These are phyloP conservation scores for Fusarium sp. DNA, from an alignment of 2,329 filamentous ascomycete species.

Conservation along the genomic window DNA sequence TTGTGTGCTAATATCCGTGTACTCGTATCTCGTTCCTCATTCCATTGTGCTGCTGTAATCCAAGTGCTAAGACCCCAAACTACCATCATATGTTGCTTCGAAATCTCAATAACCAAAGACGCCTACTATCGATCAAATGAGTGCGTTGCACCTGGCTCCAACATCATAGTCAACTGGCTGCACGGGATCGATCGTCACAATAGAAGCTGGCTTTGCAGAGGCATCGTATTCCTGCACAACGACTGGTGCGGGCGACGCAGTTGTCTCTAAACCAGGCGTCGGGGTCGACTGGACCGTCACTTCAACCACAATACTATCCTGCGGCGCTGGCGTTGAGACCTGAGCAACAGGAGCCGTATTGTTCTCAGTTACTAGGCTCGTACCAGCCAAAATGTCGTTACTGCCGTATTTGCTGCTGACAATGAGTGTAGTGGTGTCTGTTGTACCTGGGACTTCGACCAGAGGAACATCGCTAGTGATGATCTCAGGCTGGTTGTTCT, in stretches of 20 bases:
- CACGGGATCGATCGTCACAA: not conserved
- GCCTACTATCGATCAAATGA: not conserved
- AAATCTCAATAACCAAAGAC: not conserved
- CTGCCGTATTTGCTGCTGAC: not conserved
- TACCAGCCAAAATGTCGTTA: constrained; percentile 2
- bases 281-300: not conserved
- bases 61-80: not conserved
- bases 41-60: not conserved
- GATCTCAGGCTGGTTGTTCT: constrained; percentile 27
- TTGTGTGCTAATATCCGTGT: not conserved
- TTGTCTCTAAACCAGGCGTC: not conserved
- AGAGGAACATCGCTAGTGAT: constrained; percentile 21
- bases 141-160: not conserved
- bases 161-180: not conserved
- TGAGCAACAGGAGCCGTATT: not conserved
- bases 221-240: not conserved
- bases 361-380: not conserved
- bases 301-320: not conserved
- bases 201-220: not conserved
- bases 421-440: not conserved
- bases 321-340: not conserved
- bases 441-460: not conserved
- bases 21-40: not conserved
- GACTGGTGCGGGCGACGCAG: not conserved
- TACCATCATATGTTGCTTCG: fast-evolving